Evolutionary conservation across 208 protist species (phyloP).

Genomic region (Leishmania tarentolae): DNA sequence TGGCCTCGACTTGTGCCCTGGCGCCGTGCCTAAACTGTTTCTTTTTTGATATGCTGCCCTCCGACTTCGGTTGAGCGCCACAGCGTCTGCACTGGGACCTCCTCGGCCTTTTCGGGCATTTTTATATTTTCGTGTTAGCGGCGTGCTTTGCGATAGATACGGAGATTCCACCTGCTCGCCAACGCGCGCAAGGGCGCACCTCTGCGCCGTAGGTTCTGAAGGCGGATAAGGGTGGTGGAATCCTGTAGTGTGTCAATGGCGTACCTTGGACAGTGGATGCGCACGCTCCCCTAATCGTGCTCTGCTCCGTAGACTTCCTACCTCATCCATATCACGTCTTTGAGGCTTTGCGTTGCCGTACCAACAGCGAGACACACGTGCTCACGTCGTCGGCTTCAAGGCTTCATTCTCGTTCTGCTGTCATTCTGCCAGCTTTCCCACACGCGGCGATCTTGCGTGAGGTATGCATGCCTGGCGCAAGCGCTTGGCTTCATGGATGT

Average conservation of each 20-base stretch:
- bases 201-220: neutral
- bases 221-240: neutral
- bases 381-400: neutral
- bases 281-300: neutral
- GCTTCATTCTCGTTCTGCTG: neutral
- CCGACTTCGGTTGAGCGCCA: neutral
- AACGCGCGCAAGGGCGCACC: neutral
- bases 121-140: neutral
- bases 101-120: neutral
- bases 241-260: neutral
- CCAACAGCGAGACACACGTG: neutral
- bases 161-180: neutral
- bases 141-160: neutral
- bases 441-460: neutral
- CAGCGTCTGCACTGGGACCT: neutral
- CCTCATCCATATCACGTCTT: neutral
- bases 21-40: slow-evolving; percentile 6
- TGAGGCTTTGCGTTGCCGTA: neutral
- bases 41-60: slow-evolving; percentile 3
- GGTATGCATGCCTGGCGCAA: neutral
- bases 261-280: neutral
- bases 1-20: neutral
- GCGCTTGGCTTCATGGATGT: neutral
- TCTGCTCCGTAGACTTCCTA: neutral
- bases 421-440: neutral